phyloP scores from a whole-genome alignment of 441 rosid species.

The Capsella rubella region DNA sequence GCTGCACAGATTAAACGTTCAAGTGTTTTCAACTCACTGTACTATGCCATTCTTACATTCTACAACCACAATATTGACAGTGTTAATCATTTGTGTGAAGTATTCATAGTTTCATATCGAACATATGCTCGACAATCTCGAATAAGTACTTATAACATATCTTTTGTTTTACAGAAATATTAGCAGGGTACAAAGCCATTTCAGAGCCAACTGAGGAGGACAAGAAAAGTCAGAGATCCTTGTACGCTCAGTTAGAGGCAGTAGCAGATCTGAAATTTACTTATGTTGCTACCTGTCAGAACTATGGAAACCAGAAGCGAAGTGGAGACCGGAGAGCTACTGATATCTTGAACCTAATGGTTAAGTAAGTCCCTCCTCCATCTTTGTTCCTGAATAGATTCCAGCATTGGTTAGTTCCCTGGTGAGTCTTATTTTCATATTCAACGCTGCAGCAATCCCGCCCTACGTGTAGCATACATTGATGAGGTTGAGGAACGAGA shows the following conservation, averaged over 20 bases:
- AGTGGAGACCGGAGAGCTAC: slow-evolving; percentile 97
- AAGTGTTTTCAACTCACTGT: slow-evolving; percentile 17
- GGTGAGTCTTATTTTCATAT: slow-evolving; percentile 37
- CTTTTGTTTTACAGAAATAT: slow-evolving; percentile 71
- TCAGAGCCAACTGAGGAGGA: slow-evolving; percentile 86
- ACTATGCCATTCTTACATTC: background rate
- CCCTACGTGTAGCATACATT: slow-evolving; percentile 96
- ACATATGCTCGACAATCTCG: slow-evolving; percentile 6
- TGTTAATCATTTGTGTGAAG: slow-evolving; percentile 24
- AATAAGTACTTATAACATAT: slow-evolving; percentile 25
- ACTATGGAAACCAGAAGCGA: slow-evolving; percentile 91
- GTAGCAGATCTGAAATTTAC: slow-evolving; percentile 97
- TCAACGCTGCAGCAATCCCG: slow-evolving; percentile 72
- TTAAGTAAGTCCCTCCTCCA: slow-evolving; percentile 70
- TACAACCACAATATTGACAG: slow-evolving; percentile 4
- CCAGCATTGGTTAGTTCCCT: slow-evolving; percentile 32
- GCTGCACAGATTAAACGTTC: slow-evolving; percentile 14
- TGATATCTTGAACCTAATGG: slow-evolving; percentile 95
- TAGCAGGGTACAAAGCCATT: slow-evolving; percentile 93
- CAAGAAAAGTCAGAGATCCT: slow-evolving; percentile 87
- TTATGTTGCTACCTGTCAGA: slow-evolving; percentile 97
- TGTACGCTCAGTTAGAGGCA: slow-evolving; percentile 86
- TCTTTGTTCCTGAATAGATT: slow-evolving; percentile 33
- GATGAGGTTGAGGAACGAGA: slow-evolving; percentile 97
- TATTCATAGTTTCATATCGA: slow-evolving; percentile 7